A percentile compares a stretch with the other conserved stretches of the same genome.
Conservation (phyloP, 2,329 filamentous ascomycete species). For the Cladosporium sp. region DNA sequence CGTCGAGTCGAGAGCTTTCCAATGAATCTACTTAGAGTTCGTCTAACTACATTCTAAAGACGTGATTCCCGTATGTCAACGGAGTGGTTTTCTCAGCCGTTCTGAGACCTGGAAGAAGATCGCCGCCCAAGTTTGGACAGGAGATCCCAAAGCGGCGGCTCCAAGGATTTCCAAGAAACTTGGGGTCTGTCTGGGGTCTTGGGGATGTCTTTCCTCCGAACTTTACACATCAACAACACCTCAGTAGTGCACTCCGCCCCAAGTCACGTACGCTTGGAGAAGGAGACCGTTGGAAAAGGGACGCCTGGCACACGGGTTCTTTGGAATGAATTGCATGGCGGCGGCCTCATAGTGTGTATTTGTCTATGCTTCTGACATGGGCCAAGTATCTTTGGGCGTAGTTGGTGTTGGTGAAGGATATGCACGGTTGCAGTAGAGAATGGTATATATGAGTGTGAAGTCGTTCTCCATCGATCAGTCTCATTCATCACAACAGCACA, state of each 20-base stretch:
- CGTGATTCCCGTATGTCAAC: no score
- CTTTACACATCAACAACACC: slow-evolving; percentile 2
- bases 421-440: background rate
- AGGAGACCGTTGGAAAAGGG: background rate
- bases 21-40: no score
- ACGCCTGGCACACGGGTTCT: background rate
- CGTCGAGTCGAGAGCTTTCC: no score
- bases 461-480: background rate
- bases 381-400: background rate
- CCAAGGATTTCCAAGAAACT: slow-evolving; percentile 7
- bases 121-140: background rate
- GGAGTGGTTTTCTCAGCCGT: background rate
- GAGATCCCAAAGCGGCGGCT: slow-evolving; percentile 5
- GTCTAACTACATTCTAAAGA: no score
- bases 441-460: background rate
- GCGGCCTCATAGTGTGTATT: background rate
- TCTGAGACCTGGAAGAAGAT: background rate
- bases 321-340: slow-evolving; percentile 7
- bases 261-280: slow-evolving; percentile 5
- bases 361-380: slow-evolving; percentile 1
- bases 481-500: background rate
- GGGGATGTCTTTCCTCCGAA: background rate
- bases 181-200: background rate
- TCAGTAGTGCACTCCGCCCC: background rate
- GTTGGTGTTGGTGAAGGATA: background rate